phyloP scores from a whole-genome alignment of 1,284 basidiomycete genomes.

The Phaffia rhodozyma region DNA sequence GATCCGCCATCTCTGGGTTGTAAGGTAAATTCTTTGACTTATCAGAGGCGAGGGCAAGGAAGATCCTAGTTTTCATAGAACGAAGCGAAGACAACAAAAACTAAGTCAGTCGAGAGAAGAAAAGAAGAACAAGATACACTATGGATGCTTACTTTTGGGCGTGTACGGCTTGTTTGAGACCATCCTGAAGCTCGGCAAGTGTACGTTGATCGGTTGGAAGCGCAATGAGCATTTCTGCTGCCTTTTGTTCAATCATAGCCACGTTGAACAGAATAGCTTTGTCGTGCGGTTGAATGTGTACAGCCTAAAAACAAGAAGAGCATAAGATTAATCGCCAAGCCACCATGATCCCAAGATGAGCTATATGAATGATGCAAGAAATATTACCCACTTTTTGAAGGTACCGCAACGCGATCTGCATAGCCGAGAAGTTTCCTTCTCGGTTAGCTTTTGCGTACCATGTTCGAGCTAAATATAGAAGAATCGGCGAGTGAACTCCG shows the following conservation, averaged over 20 bases:
- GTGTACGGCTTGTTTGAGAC: constrained; percentile 69
- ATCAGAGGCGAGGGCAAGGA: constrained; percentile 66
- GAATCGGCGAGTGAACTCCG: constrained; percentile 54
- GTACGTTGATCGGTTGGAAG: constrained; percentile 61
- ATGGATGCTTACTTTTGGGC: constrained; percentile 59
- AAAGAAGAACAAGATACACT: background rate
- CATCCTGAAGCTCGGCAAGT: constrained; percentile 61
- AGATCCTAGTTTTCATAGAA: constrained; percentile 45
- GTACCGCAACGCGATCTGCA: constrained; percentile 66
- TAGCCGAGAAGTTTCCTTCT: constrained; percentile 64
- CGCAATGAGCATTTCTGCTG: constrained; percentile 70
- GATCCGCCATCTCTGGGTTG: constrained; percentile 69
- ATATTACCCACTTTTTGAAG: constrained; percentile 51
- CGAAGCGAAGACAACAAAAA: background rate
- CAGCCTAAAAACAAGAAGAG: constrained; percentile 44
- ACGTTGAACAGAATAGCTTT: constrained; percentile 85
- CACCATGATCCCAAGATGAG: background rate
- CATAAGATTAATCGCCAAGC: background rate
- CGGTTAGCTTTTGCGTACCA: constrained; percentile 86
- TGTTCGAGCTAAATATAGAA: constrained; percentile 73
- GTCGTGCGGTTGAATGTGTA: constrained; percentile 67
- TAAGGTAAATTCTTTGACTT: constrained; percentile 62
- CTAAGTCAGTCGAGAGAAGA: background rate
- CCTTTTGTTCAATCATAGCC: constrained; percentile 91
- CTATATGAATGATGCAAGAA: constrained; percentile 3